Percentiles rank a stretch among this genome's conserved stretches.
Evolutionary conservation across 345 rosid genomes (phyloP).

Genomic region (Triadica sebifera): DNA sequence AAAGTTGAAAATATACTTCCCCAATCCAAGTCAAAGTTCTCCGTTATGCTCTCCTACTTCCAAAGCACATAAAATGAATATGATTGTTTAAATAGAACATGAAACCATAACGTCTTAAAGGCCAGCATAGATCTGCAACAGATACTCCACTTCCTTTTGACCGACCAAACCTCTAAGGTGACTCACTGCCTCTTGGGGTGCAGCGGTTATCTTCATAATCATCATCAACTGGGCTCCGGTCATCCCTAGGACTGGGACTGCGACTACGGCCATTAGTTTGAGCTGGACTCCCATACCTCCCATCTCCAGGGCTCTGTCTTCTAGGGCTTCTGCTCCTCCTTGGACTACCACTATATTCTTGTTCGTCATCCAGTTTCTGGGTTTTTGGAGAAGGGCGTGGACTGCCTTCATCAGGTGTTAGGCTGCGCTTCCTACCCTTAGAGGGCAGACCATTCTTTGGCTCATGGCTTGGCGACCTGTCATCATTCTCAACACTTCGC

Average conservation of each 20-base stretch:
- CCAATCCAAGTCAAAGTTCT: slow-evolving; percentile 1
- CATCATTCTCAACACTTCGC: slow-evolving; percentile 41
- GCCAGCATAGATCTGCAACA: not conserved
- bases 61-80: not conserved
- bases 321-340: slow-evolving; percentile 51
- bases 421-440: slow-evolving; percentile 57
- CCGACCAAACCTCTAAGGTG: slow-evolving; percentile 16
- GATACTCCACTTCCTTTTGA: not conserved
- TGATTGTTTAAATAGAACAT: not conserved
- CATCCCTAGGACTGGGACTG: slow-evolving; percentile 49
- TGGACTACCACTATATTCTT: slow-evolving; percentile 29
- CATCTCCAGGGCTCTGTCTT: slow-evolving; percentile 34
- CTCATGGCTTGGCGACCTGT: slow-evolving; percentile 31
- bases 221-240: slow-evolving; percentile 44
- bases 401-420: slow-evolving; percentile 44
- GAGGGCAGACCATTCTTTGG: slow-evolving; percentile 34
- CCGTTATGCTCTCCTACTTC: not conserved
- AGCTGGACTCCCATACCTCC: slow-evolving; percentile 48
- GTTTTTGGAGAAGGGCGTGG: slow-evolving; percentile 31
- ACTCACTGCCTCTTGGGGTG: slow-evolving; percentile 24
- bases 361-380: slow-evolving; percentile 23
- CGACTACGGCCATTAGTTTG: slow-evolving; percentile 54
- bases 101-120: not conserved
- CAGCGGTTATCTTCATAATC: slow-evolving; percentile 33
- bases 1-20: not conserved